Evolutionary conservation across 192 early-diverging fungal genomes (phyloP).

Genomic region (Linnemannia hyalina): DNA sequence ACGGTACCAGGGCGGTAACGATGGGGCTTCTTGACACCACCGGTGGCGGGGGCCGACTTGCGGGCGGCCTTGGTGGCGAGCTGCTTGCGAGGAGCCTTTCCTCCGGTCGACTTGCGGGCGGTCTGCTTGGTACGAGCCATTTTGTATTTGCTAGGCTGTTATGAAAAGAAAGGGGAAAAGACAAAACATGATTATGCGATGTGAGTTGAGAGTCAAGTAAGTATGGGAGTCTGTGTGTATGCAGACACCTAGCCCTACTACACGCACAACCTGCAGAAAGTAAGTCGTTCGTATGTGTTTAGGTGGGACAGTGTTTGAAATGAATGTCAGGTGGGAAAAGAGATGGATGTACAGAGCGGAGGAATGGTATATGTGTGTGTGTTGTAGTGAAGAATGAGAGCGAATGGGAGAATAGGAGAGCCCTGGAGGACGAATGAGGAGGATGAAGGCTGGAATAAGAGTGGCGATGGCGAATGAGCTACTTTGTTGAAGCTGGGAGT

Average conservation of each 20-base stretch:
- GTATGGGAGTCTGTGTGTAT: neutral
- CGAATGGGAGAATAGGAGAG: neutral
- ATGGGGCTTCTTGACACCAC: constrained; percentile 96
- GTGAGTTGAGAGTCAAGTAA: neutral
- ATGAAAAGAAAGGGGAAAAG: neutral
- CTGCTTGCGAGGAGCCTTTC: constrained; percentile 99
- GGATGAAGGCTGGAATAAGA: too few relatives aligned
- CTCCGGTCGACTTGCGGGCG: constrained; percentile 98
- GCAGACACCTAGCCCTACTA: too few relatives aligned
- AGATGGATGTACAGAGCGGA: neutral
- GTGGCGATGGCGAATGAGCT: neutral
- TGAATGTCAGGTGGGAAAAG: neutral
- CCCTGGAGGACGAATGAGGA: neutral
- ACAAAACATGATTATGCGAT: neutral
- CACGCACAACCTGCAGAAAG: too few relatives aligned
- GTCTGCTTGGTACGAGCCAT: constrained; percentile 89
- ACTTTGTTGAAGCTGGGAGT: neutral
- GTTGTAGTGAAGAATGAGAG: too few relatives aligned
- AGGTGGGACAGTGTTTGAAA: constrained; percentile 12
- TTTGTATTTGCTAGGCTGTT: constrained; percentile 79
- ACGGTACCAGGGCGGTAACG: constrained; percentile 92
- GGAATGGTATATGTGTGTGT: too few relatives aligned
- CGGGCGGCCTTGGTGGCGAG: constrained; percentile 97
- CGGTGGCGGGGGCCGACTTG: constrained; percentile 94
- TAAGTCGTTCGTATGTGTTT: constrained; percentile 5